Percentiles rank a stretch among this genome's conserved stretches.
phyloP scores from a whole-genome alignment of 2,329 filamentous ascomycete species.

The Hymenoscyphus fraxineus region DNA sequence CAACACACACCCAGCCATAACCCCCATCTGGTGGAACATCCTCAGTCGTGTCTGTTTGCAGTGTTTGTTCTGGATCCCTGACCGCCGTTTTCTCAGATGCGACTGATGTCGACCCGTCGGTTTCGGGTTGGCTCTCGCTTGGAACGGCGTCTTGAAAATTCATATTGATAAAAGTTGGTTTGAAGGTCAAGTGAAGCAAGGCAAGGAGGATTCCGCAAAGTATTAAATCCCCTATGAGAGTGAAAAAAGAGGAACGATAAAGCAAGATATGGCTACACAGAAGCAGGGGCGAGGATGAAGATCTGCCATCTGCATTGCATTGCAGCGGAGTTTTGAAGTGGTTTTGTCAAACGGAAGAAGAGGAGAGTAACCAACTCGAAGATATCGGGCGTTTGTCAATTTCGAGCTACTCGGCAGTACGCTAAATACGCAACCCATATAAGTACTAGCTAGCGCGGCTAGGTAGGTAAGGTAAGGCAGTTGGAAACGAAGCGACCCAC shows the following conservation, averaged over 20 bases:
- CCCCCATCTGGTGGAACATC: conserved; percentile 52
- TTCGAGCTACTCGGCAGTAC: not conserved
- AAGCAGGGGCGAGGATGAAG: conserved; percentile 1
- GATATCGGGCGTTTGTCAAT: not conserved
- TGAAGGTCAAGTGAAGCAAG: not conserved
- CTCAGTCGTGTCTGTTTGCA: conserved; percentile 18
- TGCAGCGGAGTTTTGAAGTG: not conserved
- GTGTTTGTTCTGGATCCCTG: conserved; percentile 10
- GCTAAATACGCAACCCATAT: too few species aligned
- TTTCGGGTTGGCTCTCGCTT: not conserved
- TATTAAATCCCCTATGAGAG: not conserved
- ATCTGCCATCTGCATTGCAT: not conserved
- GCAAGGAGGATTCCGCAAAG: not conserved
- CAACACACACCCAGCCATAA: conserved; percentile 55
- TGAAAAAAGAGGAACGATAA: not conserved
- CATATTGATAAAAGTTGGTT: not conserved
- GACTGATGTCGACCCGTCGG: conserved; percentile 8
- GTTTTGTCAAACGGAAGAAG: conserved; percentile 1
- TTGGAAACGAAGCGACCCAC: not conserved
- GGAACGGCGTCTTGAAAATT: not conserved
- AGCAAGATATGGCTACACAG: not conserved
- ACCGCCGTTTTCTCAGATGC: conserved; percentile 20
- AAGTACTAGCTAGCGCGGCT: too few species aligned
- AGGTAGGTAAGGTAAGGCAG: too few species aligned
- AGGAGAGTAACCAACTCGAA: not conserved